Evolutionary conservation across 768 basidiomycete species (phyloP), one percentile per base, ranked within the genome.

Genomic region (Lactifluus rugatus): DNA sequence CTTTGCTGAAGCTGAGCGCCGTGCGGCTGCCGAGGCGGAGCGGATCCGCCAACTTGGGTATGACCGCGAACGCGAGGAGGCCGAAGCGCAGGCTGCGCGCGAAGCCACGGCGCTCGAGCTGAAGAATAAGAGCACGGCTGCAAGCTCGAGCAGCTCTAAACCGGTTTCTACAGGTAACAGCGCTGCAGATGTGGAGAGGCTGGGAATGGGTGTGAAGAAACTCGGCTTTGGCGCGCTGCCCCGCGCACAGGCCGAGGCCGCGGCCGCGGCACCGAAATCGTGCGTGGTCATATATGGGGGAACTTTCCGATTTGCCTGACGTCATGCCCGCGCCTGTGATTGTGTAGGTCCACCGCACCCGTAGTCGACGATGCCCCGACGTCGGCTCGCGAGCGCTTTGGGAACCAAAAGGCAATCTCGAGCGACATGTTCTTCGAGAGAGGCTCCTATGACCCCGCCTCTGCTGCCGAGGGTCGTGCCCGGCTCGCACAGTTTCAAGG

Each of bases 401-500:
- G 92, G 2, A 70, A 67, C 58, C 96, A 98, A 70, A 99, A 97
- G 69, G 93, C 82, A 54, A 99, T 99, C 70, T 97, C 94, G 5
- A 95, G 93, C 3, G 96, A 98, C 68, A 93, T 93, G 89, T 97
- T 87, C 76, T 98, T 98, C 69, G 92, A 86, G 23, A 81, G 95
- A 42, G 87, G 88, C 49, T 71, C 83, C 21, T 97, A 96, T 72
- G 94, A 98, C 68, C 82, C 90, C 2, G 66, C 70, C 37, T 77
- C 82, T 3, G 66, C 80, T 42, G 72, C 76, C 47, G 93, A 97
- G 72, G 93, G 93, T 5, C 87, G 91, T 67, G 72, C 78, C 11
- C 84, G 95, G 2, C 75, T 97, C 42, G 81, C 85, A 65, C 75
- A 80, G 41, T 99, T 99, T 82, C 82, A 84, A 66, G 95, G 95